Evolutionary conservation across 2,329 filamentous ascomycete species (phyloP).

Genomic region (Pyricularia sp.): DNA sequence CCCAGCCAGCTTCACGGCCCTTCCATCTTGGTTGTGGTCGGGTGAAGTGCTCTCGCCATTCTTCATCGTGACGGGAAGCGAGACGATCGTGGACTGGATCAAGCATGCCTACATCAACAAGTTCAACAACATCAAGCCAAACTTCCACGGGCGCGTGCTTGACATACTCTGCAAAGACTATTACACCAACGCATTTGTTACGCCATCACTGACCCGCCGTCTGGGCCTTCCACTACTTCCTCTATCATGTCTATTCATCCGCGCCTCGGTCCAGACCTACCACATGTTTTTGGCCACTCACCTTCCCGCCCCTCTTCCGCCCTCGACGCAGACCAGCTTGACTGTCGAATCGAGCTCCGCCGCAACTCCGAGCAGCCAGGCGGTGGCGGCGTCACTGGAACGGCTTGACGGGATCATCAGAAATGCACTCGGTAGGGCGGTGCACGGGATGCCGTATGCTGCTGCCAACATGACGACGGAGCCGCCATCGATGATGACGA

Average conservation of each 20-base stretch:
- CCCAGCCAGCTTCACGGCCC: slow-evolving; percentile 80
- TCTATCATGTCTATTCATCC: slow-evolving; percentile 88
- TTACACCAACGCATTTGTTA: slow-evolving; percentile 89
- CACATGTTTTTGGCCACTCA: slow-evolving; percentile 94
- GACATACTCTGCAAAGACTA: slow-evolving; percentile 97
- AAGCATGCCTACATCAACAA: slow-evolving; percentile 98
- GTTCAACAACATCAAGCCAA: slow-evolving; percentile 94
- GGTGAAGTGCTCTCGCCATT: slow-evolving; percentile 90
- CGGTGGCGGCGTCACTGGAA: slow-evolving; percentile 67
- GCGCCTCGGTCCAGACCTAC: slow-evolving; percentile 90
- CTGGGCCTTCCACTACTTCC: slow-evolving; percentile 88
- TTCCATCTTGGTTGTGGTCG: slow-evolving; percentile 68
- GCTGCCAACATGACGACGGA: slow-evolving; percentile 4
- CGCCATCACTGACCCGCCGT: slow-evolving; percentile 81
- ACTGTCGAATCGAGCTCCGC: slow-evolving; percentile 43
- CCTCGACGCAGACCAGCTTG: slow-evolving; percentile 57
- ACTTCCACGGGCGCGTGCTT: slow-evolving; percentile 79
- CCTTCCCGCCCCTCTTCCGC: slow-evolving; percentile 61
- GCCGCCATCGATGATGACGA: slow-evolving; percentile 6
- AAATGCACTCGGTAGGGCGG: slow-evolving; percentile 64
- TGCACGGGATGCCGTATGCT: slow-evolving; percentile 48
- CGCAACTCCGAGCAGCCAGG: slow-evolving; percentile 52
- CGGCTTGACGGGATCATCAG: slow-evolving; percentile 72
- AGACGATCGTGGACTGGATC: slow-evolving; percentile 94
- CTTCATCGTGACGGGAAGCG: slow-evolving; percentile 84